A percentile compares a stretch with the other conserved stretches of the same genome.
Evolutionary conservation across 1,139 yeast species (phyloP).

Genomic region (Geotrichum europaeum): DNA sequence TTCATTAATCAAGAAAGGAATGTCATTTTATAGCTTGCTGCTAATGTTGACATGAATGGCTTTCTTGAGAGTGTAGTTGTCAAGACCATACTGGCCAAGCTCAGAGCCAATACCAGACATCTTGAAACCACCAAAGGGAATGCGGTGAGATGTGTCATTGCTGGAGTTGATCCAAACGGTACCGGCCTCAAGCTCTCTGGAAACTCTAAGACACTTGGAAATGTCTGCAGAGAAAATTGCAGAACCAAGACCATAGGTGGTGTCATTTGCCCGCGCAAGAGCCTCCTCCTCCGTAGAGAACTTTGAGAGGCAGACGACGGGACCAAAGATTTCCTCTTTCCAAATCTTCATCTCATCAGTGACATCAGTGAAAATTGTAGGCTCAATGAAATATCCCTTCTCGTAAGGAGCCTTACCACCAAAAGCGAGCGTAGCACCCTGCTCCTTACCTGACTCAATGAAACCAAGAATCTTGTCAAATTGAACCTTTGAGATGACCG

Average conservation of each 20-base stretch:
- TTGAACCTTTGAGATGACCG: slow-evolving; percentile 64
- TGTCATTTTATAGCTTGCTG: too few species aligned
- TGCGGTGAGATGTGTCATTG: slow-evolving; percentile 61
- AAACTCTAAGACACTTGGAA: slow-evolving; percentile 52
- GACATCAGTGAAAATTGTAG: slow-evolving; percentile 73
- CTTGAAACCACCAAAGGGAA: slow-evolving; percentile 80
- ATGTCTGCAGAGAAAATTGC: slow-evolving; percentile 70
- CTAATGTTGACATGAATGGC: slow-evolving; percentile 39
- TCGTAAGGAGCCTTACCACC: slow-evolving; percentile 46
- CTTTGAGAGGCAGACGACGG: slow-evolving; percentile 74
- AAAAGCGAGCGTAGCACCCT: slow-evolving; percentile 59
- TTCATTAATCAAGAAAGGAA: too few species aligned
- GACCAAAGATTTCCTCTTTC: slow-evolving; percentile 82
- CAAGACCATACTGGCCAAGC: slow-evolving; percentile 71
- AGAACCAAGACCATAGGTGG: slow-evolving; percentile 79
- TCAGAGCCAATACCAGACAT: slow-evolving; percentile 84
- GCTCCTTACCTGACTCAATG: slow-evolving; percentile 56
- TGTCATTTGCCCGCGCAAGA: slow-evolving; percentile 60
- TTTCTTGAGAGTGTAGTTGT: slow-evolving; percentile 68
- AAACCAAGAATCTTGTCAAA: slow-evolving; percentile 57
- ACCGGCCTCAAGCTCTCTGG: slow-evolving; percentile 68
- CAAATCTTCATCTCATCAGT: slow-evolving; percentile 59
- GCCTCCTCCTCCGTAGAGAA: slow-evolving; percentile 71
- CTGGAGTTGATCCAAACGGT: slow-evolving; percentile 82
- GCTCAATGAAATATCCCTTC: slow-evolving; percentile 68